Conservation (phyloP, 208 protist genomes). For the Phytomonas francai region DNA sequence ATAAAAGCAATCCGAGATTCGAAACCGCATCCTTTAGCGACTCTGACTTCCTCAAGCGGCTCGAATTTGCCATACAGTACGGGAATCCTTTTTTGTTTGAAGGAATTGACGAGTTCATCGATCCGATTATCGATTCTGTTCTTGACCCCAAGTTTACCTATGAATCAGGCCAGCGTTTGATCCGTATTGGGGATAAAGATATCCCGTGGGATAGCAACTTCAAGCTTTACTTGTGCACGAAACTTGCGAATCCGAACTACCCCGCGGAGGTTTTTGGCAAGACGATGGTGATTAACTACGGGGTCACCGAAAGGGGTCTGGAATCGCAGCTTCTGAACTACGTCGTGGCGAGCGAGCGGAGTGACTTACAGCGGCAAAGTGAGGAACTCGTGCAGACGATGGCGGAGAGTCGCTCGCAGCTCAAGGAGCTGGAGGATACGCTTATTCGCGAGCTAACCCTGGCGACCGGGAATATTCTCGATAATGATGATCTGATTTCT, state of each 20-base stretch:
- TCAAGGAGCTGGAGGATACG: conserved; percentile 97
- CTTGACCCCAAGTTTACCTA: conserved; percentile 95
- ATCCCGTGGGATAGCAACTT: conserved; percentile 98
- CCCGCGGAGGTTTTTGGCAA: conserved; percentile 96
- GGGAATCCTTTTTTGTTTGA: conserved; percentile 98
- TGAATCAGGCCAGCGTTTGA: conserved; percentile 76
- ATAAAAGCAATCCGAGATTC: conserved; percentile 87
- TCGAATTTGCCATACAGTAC: conserved; percentile 97
- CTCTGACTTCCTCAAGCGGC: conserved; percentile 94
- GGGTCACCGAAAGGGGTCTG: conserved; percentile 96
- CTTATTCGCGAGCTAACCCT: conserved; percentile 96
- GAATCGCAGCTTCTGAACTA: conserved; percentile 98
- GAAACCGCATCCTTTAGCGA: conserved; percentile 95
- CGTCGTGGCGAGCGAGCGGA: conserved; percentile 95
- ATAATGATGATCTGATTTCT: conserved; percentile 97
- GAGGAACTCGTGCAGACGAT: conserved; percentile 95
- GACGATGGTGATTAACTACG: conserved; percentile 98
- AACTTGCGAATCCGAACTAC: conserved; percentile 98
- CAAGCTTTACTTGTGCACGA: conserved; percentile 96
- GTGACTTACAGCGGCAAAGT: conserved; percentile 93
- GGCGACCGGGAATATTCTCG: conserved; percentile 96
- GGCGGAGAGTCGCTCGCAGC: conserved; percentile 93
- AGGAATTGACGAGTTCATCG: conserved; percentile 98
- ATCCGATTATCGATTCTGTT: conserved; percentile 98
- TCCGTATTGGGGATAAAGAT: conserved; percentile 94